Evolutionary conservation across 2,329 filamentous ascomycete species (phyloP).

Genomic region (Trichoderma afroharzianum): DNA sequence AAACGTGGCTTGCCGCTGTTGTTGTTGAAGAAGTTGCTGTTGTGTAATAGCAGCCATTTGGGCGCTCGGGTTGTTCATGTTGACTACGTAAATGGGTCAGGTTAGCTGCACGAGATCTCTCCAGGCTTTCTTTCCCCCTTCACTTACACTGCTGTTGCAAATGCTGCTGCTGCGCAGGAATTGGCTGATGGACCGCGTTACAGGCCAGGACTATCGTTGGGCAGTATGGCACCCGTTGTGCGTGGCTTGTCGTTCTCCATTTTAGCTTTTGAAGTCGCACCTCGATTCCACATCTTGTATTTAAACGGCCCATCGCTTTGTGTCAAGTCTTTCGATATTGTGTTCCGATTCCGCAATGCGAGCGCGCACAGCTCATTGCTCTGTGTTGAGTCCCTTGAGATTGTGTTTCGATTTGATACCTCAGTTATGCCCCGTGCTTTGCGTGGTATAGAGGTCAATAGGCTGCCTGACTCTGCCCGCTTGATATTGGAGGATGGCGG

Average conservation of each 20-base stretch:
- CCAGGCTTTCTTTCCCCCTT: too few relatives aligned
- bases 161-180: conserved; percentile 26
- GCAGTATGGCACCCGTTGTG: background rate
- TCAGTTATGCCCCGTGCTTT: background rate
- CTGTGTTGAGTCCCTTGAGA: background rate
- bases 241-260: background rate
- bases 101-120: too few relatives aligned
- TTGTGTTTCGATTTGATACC: background rate
- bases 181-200: too few relatives aligned
- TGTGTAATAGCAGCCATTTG: too few relatives aligned
- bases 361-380: background rate
- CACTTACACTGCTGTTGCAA: conserved; percentile 37
- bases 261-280: background rate
- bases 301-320: background rate
- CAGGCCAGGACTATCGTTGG: too few relatives aligned
- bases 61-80: too few relatives aligned
- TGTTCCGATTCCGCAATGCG: background rate
- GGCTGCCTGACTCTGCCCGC: background rate
- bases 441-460: background rate
- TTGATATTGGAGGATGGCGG: background rate
- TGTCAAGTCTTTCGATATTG: background rate
- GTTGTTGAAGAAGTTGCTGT: too few relatives aligned
- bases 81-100: too few relatives aligned
- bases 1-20: too few relatives aligned
- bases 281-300: background rate